Evolutionary conservation across 1,284 basidiomycete species (phyloP).

Genomic region (Melampsora americana): DNA sequence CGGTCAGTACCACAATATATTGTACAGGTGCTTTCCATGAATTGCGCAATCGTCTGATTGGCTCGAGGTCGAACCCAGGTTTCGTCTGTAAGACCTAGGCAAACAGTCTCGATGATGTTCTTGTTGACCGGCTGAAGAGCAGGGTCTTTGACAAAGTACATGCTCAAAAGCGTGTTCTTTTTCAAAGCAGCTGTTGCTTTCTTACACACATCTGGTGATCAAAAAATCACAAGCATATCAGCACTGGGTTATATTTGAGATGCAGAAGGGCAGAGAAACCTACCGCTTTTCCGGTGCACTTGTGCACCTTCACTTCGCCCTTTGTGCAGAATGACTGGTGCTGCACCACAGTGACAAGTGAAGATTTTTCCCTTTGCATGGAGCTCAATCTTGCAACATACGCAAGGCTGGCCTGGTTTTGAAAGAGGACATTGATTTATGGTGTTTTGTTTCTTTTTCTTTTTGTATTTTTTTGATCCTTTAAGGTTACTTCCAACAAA

Average conservation of each 20-base stretch:
- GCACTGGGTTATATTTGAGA: no score
- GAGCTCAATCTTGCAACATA: no score
- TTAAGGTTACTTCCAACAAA: no score
- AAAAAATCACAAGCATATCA: no score
- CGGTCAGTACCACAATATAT: constrained; percentile 4
- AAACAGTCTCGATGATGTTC: background rate
- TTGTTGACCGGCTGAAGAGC: background rate
- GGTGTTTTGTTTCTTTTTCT: no score
- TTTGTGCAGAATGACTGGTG: constrained; percentile 9
- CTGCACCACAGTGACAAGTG: constrained; percentile 26
- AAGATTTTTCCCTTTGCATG: background rate
- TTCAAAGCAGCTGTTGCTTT: no score
- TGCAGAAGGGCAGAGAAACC: background rate
- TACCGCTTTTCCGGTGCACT: constrained; percentile 12
- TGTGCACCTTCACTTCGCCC: constrained; percentile 14
- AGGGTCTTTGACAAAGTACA: background rate
- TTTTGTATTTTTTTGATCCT: no score
- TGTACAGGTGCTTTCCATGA: background rate
- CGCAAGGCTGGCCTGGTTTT: no score
- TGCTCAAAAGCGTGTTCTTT: no score
- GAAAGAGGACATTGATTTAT: no score
- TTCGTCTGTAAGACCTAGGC: constrained; percentile 10
- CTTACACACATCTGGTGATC: no score
- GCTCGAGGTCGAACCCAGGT: constrained; percentile 8
- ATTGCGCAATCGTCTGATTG: constrained; percentile 1